Base-by-base conservation (phyloP, 106 monocot genomes). In the Dendrobium catenatum region DNA sequence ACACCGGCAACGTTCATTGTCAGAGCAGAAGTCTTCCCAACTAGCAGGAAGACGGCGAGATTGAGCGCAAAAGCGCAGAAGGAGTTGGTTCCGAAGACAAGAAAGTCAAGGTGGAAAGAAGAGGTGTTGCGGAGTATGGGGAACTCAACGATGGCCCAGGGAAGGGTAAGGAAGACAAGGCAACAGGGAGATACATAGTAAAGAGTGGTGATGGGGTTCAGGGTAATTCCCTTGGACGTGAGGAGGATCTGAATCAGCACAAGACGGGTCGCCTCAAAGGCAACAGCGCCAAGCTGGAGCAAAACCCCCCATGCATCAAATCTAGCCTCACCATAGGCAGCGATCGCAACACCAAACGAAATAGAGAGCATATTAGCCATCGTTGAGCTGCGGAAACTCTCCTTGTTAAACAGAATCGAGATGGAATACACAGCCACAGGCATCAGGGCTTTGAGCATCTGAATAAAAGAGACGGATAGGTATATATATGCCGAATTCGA, bases 1-100 rank as follows among this genome's bases (percentile, higher is more conserved):
- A 82, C 76, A 40, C 82, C 82, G 19, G 82, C 82, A 41, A 82
- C 82, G 48, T 82, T 82, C 82, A 82, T 82, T 0, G 82, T 82
- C 46, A 82, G 66, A 7, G 82, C 82, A 40, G 82, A 82, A 13
- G 82, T 82, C 76, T 77, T 76, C 15, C 77, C 82, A n/a, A 82
- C 82, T 11, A 82, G 82, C 26, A 82, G 55, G 66, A 82, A 82
- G 24, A 82, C 82, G 17, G 82, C 82, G 11, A 82, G 66, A 75
- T 82, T 82, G n/a, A 82, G 77, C 15, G 82, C 82, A 42, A 82
- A 82, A 6, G 82, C 82, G 13, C 82, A 82, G 13, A 77, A 27
- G 61, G 82, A 82, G 27, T 82, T 82, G 46, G 76, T 82, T 19
- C 82, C 82, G 26, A 82, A 82, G 13, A 82, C 31, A 9, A 77